Conservation (phyloP, 108 stramenopile species). For the Cyclotella cryptica region DNA sequence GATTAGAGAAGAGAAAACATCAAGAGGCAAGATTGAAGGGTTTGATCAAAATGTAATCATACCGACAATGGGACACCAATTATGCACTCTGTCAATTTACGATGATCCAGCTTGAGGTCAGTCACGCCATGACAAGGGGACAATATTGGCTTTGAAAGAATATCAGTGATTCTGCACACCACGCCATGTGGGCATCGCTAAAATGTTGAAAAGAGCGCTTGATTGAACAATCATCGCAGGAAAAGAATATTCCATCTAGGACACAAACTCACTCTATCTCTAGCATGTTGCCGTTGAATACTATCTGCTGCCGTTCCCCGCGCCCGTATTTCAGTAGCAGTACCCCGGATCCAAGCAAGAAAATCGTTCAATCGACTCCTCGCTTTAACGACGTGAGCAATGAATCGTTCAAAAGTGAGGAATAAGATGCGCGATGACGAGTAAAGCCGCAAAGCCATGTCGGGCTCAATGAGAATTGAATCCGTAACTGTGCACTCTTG, state of each 20-base stretch:
- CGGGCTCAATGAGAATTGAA: constrained; percentile 28
- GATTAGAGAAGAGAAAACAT: background rate
- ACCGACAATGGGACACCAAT: constrained; percentile 53
- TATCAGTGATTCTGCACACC: constrained; percentile 59
- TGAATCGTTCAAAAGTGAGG: constrained; percentile 53
- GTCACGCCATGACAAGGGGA: constrained; percentile 18
- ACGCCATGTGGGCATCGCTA: constrained; percentile 67
- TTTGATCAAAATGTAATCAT: too few relatives aligned
- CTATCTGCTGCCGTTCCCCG: constrained; percentile 77
- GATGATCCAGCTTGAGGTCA: constrained; percentile 14
- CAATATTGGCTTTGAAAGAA: constrained; percentile 34
- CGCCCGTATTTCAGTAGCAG: constrained; percentile 79
- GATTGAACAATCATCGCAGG: background rate
- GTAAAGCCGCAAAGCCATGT: constrained; percentile 39
- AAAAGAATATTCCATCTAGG: background rate
- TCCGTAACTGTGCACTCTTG: constrained; percentile 3
- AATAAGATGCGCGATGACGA: constrained; percentile 39
- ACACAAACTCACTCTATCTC: constrained; percentile 49
- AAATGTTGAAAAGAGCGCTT: background rate
- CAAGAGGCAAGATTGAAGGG: background rate
- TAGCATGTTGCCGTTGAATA: constrained; percentile 76
- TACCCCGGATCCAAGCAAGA: constrained; percentile 72
- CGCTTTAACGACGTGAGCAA: constrained; percentile 63
- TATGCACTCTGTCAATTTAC: constrained; percentile 49
- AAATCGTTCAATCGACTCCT: constrained; percentile 73